These are phyloP conservation scores for Sinapis alba DNA, from an alignment of 441 rosid species.

Conservation along the genomic window DNA sequence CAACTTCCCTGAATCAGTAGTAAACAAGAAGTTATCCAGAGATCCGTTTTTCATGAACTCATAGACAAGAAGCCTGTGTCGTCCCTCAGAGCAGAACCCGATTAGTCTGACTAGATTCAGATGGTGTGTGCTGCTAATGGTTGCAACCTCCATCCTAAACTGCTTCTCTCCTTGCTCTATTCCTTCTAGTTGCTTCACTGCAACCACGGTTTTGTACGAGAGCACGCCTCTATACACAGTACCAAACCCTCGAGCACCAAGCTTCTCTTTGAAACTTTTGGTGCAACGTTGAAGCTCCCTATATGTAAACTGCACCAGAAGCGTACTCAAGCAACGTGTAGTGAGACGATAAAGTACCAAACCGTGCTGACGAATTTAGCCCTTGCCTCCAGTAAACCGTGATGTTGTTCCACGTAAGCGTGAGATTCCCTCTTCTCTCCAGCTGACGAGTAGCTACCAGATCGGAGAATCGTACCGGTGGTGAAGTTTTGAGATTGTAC, in stretches of 20 bases:
- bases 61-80: constrained; percentile 61
- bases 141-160: constrained; percentile 71
- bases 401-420: constrained; percentile 55
- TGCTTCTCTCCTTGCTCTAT: constrained; percentile 77
- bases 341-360: constrained; percentile 61
- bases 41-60: constrained; percentile 78
- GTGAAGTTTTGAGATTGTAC: constrained; percentile 67
- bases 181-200: constrained; percentile 75
- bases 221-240: constrained; percentile 70
- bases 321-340: constrained; percentile 77
- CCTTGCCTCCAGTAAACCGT: constrained; percentile 60
- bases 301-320: constrained; percentile 69
- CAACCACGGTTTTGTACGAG: constrained; percentile 56
- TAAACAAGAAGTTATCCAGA: constrained; percentile 53
- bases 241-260: constrained; percentile 79
- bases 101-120: constrained; percentile 68
- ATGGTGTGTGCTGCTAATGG: constrained; percentile 78
- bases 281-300: constrained; percentile 66
- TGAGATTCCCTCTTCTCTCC: constrained; percentile 52
- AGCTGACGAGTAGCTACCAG: constrained; percentile 57
- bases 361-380: constrained; percentile 57
- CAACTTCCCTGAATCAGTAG: constrained; percentile 27
- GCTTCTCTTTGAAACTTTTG: constrained; percentile 59
- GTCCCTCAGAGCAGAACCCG: constrained; percentile 68
- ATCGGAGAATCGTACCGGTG: constrained; percentile 40